Evolutionary conservation across 345 rosid genomes (phyloP).

Genomic region (Eucalyptus urophylla): DNA sequence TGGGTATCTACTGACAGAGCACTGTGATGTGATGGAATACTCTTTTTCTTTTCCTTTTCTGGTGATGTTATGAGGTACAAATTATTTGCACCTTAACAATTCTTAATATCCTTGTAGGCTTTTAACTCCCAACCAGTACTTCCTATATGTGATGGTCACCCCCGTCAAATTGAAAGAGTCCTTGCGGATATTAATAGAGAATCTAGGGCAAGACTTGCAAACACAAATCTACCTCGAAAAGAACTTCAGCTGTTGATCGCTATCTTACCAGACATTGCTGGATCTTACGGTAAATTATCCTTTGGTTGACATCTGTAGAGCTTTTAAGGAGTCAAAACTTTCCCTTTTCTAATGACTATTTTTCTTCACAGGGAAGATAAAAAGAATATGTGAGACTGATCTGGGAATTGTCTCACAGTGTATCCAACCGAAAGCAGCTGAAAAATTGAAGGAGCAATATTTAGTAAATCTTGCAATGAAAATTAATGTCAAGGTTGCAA

Average conservation of each 20-base stretch:
- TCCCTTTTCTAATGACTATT: background rate
- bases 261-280: constrained; percentile 53
- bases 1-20: background rate
- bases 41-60: background rate
- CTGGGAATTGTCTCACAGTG: constrained; percentile 76
- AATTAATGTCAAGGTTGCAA: constrained; percentile 68
- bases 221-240: background rate
- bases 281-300: constrained; percentile 42
- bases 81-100: background rate
- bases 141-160: constrained; percentile 5
- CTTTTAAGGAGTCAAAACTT: background rate
- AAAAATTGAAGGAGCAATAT: constrained; percentile 30
- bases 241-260: constrained; percentile 44
- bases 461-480: constrained; percentile 55
- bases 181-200: constrained; percentile 18
- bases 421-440: constrained; percentile 34
- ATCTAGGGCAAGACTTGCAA: background rate
- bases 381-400: constrained; percentile 60
- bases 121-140: constrained; percentile 24
- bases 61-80: background rate
- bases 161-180: constrained; percentile 28
- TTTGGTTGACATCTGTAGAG: background rate
- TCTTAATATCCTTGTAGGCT: constrained; percentile 5
- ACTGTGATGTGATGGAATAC: background rate
- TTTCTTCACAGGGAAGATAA: constrained; percentile 32